Conservation (phyloP, 345 rosid genomes). For the Cardamine chenopodiifolia region DNA sequence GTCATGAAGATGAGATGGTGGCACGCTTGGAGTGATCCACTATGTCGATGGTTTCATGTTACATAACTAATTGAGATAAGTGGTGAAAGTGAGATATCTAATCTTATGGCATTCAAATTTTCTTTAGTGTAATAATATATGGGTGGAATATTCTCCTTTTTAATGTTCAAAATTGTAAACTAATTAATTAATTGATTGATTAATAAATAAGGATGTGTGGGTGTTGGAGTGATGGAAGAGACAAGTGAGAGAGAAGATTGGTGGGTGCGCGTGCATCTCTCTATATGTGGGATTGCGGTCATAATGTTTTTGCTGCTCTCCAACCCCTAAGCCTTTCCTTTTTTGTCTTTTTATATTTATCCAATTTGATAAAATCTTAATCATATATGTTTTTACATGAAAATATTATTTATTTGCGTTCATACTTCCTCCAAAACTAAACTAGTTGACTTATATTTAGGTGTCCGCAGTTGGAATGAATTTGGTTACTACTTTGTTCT, state of each 20-base stretch:
- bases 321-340: conserved; percentile 9
- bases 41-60: conserved; percentile 19
- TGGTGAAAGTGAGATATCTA: conserved; percentile 22
- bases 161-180: background rate
- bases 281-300: conserved; percentile 65
- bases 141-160: conserved; percentile 24
- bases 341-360: background rate
- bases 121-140: conserved; percentile 8
- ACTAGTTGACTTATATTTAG: background rate
- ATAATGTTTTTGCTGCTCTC: conserved; percentile 44
- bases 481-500: background rate
- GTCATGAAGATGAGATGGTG: conserved; percentile 13
- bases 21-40: conserved; percentile 37
- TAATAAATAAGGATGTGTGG: conserved; percentile 34
- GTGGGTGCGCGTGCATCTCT: conserved; percentile 77
- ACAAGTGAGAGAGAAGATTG: conserved; percentile 45
- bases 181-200: conserved; percentile 13
- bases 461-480: background rate
- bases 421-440: background rate
- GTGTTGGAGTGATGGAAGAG: conserved; percentile 37
- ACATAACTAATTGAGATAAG: conserved; percentile 16
- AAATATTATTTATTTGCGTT: background rate
- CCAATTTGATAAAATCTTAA: conserved; percentile 11
- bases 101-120: conserved; percentile 5
- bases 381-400: background rate